Conservation (phyloP, 345 rosid species). For the Syzygium grande region DNA sequence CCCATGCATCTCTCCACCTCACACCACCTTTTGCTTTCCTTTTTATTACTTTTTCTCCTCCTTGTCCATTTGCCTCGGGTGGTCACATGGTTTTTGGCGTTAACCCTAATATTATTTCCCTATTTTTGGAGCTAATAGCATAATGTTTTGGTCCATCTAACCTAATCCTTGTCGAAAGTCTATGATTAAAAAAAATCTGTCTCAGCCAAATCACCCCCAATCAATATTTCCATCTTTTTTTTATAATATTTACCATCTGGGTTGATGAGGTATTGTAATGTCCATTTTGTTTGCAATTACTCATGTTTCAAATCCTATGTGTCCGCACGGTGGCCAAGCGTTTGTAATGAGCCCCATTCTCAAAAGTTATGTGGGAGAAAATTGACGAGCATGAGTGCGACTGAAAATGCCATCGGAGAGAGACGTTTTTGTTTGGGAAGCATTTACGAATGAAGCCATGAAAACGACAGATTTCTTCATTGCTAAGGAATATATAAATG, state of each 20-base stretch:
- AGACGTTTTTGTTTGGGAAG: not conserved
- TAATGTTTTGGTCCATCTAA: not conserved
- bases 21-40: constrained; percentile 9
- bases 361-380: not conserved
- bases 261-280: not conserved
- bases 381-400: not conserved
- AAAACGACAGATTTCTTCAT: not conserved
- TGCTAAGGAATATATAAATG: not conserved
- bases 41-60: not conserved
- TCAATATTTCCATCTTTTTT: not conserved
- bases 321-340: not conserved
- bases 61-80: constrained; percentile 24
- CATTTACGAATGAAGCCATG: not conserved
- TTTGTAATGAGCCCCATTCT: not conserved
- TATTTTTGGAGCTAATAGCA: not conserved
- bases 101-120: not conserved
- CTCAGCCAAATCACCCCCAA: not conserved
- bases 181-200: not conserved
- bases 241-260: not conserved
- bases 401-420: not conserved
- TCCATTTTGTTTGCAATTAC: not conserved
- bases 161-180: not conserved
- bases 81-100: constrained; percentile 14
- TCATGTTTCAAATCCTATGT: not conserved
- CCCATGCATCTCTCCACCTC: constrained; percentile 11